Percentiles rank a stretch among this genome's conserved stretches.
phyloP scores from a whole-genome alignment of 768 basidiomycete species.

The Cubamyces lactineus region DNA sequence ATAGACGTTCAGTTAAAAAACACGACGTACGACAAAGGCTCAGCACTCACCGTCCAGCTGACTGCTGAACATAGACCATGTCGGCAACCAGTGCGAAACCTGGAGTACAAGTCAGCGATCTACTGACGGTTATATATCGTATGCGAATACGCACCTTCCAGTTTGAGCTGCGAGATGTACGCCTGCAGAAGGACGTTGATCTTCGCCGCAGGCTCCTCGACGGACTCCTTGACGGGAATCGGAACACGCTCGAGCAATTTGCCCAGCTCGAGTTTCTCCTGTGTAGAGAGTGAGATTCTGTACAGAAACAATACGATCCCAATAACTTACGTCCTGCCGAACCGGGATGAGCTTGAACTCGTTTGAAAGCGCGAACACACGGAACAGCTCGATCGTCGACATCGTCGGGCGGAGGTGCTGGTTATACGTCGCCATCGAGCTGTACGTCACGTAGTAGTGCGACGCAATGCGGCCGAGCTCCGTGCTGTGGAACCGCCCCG shows the following conservation, averaged over 20 bases:
- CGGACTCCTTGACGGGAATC: constrained; percentile 94
- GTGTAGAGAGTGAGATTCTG: constrained; percentile 15
- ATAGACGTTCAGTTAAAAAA: constrained; percentile 4
- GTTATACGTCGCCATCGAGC: constrained; percentile 96
- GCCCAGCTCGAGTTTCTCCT: constrained; percentile 87
- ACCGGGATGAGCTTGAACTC: constrained; percentile 94
- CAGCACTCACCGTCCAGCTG: constrained; percentile 77
- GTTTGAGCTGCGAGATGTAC: constrained; percentile 91
- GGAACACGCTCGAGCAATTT: constrained; percentile 94
- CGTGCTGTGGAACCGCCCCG: constrained; percentile 89
- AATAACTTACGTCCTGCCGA: constrained; percentile 57
- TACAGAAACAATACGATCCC: background rate
- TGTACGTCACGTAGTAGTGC: constrained; percentile 93
- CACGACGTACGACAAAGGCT: background rate
- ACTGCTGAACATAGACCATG: constrained; percentile 97
- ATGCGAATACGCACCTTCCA: constrained; percentile 60
- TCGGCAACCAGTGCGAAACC: constrained; percentile 86
- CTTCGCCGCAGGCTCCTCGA: constrained; percentile 96
- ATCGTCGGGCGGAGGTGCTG: constrained; percentile 89
- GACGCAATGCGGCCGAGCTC: constrained; percentile 94
- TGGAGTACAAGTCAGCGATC: constrained; percentile 28
- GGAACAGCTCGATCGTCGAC: constrained; percentile 88
- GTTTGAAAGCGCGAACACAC: constrained; percentile 93
- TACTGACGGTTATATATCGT: background rate
- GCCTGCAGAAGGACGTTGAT: constrained; percentile 96